phyloP scores from a whole-genome alignment of 306 rosid species.

The Vicia villosa region DNA sequence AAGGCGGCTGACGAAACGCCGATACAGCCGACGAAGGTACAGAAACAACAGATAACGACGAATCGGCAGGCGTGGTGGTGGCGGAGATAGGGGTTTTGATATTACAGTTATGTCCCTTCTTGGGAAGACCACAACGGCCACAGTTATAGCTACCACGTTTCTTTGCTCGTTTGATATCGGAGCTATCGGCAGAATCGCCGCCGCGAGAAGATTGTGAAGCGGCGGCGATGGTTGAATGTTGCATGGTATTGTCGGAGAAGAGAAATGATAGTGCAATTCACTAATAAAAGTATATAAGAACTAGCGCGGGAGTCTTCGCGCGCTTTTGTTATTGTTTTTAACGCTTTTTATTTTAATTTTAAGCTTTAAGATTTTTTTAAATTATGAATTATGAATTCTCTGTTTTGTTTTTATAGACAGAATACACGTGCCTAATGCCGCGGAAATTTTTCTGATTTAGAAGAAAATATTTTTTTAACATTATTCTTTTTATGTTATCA shows the following conservation, averaged over 20 bases:
- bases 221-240: constrained; percentile 37
- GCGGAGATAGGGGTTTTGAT: constrained; percentile 28
- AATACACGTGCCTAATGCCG: background rate
- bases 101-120: constrained; percentile 81
- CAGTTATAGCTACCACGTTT: constrained; percentile 87
- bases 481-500: background rate
- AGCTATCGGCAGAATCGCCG: constrained; percentile 8
- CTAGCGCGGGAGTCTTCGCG: constrained; percentile 56
- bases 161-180: constrained; percentile 53
- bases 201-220: constrained; percentile 22
- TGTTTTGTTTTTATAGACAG: background rate
- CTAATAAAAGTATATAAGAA: constrained; percentile 11
- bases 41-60: constrained; percentile 37
- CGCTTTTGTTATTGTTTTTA: constrained; percentile 32
- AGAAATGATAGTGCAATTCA: background rate
- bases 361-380: background rate
- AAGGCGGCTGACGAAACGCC: constrained; percentile 43
- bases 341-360: background rate
- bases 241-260: constrained; percentile 38
- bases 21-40: constrained; percentile 41
- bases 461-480: background rate
- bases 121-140: constrained; percentile 87
- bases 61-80: constrained; percentile 34
- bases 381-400: background rate
- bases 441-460: background rate